These are phyloP conservation scores for Amanita pallidorosea DNA, from an alignment of 768 basidiomycete genomes.

Conservation along the genomic window DNA sequence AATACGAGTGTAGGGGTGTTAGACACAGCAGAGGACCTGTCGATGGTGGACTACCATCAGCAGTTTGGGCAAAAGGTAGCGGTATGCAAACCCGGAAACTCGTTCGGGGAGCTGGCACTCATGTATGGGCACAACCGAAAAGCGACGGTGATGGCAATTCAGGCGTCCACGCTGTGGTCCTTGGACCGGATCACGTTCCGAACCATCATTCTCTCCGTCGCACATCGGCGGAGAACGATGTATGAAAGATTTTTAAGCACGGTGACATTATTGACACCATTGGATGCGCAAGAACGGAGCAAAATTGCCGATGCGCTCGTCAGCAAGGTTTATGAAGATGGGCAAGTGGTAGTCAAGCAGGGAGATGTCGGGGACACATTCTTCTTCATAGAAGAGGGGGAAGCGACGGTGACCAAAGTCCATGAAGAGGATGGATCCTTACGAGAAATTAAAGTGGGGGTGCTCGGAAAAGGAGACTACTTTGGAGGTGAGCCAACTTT, in stretches of 20 bases:
- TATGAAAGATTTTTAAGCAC: conserved; percentile 94
- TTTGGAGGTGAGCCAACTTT: conserved; percentile 70
- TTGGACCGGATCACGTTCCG: conserved; percentile 97
- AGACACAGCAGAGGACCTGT: conserved; percentile 39
- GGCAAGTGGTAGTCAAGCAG: conserved; percentile 80
- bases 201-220: conserved; percentile 91
- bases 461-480: conserved; percentile 85
- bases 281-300: conserved; percentile 83
- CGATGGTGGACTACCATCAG: conserved; percentile 56
- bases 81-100: conserved; percentile 74
- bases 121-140: conserved; percentile 98
- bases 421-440: conserved; percentile 49
- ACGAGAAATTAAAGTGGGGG: conserved; percentile 63
- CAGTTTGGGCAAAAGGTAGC: conserved; percentile 75
- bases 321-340: conserved; percentile 71
- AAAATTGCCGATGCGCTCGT: conserved; percentile 96
- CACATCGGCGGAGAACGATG: conserved; percentile 85
- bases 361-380: conserved; percentile 97
- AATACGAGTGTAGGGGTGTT: conserved; percentile 25
- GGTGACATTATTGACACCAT: conserved; percentile 76
- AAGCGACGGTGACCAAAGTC: conserved; percentile 77
- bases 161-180: conserved; percentile 82
- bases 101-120: conserved; percentile 92
- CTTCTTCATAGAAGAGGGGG: conserved; percentile 94
- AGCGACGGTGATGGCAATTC: conserved; percentile 83